Conservation (phyloP, 2,329 filamentous ascomycete species). For the Verruconis gallopava region DNA sequence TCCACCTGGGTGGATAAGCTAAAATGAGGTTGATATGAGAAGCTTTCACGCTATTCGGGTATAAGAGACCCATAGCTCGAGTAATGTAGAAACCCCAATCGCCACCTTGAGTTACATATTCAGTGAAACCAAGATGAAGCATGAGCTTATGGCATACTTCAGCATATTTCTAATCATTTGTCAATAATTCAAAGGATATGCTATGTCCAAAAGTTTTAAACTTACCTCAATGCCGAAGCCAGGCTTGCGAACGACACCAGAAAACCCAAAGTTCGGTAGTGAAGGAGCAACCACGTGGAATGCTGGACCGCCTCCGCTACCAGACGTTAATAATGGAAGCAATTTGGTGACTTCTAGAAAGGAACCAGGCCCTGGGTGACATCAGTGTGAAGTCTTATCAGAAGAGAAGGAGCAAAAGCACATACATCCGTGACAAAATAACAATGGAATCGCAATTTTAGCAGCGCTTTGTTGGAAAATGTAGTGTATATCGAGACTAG, state of each 20-base stretch:
- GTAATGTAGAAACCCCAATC: conserved; percentile 60
- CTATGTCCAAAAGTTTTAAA: too few relatives aligned
- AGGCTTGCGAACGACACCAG: conserved; percentile 34
- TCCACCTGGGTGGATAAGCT: conserved; percentile 33
- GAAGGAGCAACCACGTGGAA: conserved; percentile 43
- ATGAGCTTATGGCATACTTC: conserved; percentile 56
- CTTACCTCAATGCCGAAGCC: conserved; percentile 48
- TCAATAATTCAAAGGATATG: too few relatives aligned
- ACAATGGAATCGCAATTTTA: conserved; percentile 45
- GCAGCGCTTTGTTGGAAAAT: conserved; percentile 43
- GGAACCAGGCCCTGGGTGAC: conserved; percentile 48
- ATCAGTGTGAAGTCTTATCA: background rate
- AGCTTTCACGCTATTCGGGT: conserved; percentile 44
- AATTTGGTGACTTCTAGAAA: conserved; percentile 55
- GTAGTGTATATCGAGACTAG: conserved; percentile 49
- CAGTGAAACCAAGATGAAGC: conserved; percentile 50
- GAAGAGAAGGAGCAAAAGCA: background rate
- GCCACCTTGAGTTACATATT: conserved; percentile 50
- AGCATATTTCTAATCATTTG: conserved; percentile 30
- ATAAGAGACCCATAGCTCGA: conserved; percentile 42
- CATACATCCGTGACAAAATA: conserved; percentile 54
- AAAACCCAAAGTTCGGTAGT: conserved; percentile 45
- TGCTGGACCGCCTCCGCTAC: conserved; percentile 26
- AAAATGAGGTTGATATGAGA: conserved; percentile 50
- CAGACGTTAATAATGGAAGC: conserved; percentile 32